A percentile compares a stretch with the other conserved stretches of the same genome.
Conservation (phyloP, 495 filamentous ascomycete genomes). For the Penicillium odoratum region DNA sequence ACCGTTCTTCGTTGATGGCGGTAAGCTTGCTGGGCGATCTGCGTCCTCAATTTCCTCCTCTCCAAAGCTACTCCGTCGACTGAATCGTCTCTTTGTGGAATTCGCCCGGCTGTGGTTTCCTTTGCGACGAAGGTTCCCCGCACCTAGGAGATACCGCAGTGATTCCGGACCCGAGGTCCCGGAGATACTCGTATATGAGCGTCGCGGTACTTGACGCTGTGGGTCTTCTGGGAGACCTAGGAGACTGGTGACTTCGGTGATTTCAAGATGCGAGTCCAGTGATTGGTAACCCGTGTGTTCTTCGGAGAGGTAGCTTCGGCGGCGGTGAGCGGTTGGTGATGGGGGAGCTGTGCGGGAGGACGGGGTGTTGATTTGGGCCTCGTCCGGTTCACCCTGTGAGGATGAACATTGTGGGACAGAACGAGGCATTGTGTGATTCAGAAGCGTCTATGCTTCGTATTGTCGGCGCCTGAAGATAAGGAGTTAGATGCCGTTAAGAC, state of each 20-base stretch:
- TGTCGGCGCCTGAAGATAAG: not conserved
- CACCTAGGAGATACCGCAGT: slow-evolving; percentile 32
- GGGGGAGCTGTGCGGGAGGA: slow-evolving; percentile 40
- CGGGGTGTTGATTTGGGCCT: slow-evolving; percentile 15
- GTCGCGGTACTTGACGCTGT: slow-evolving; percentile 26
- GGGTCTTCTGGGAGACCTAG: slow-evolving; percentile 22
- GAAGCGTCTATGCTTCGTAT: slow-evolving; percentile 16
- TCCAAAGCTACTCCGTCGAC: slow-evolving; percentile 37
- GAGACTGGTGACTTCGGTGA: slow-evolving; percentile 40
- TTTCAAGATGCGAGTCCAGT: slow-evolving; percentile 35
- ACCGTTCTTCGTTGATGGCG: slow-evolving; percentile 59
- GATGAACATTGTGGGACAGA: slow-evolving; percentile 22
- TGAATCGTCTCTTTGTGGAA: slow-evolving; percentile 59
- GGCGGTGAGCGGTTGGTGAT: slow-evolving; percentile 37
- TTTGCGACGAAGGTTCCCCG: slow-evolving; percentile 48
- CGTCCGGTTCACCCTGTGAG: slow-evolving; percentile 24
- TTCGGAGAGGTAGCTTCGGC: slow-evolving; percentile 39
- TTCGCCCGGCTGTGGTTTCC: slow-evolving; percentile 67
- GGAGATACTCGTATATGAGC: slow-evolving; percentile 45
- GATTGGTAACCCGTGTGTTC: slow-evolving; percentile 41
- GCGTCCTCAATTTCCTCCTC: slow-evolving; percentile 27
- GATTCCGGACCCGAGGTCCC: slow-evolving; percentile 33
- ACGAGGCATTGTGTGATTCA: slow-evolving; percentile 28
- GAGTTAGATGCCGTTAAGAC: not conserved
- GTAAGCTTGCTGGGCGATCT: slow-evolving; percentile 36